Base-by-base conservation (phyloP, 2,329 filamentous ascomycete genomes). In the Dothistroma septosporum region DNA sequence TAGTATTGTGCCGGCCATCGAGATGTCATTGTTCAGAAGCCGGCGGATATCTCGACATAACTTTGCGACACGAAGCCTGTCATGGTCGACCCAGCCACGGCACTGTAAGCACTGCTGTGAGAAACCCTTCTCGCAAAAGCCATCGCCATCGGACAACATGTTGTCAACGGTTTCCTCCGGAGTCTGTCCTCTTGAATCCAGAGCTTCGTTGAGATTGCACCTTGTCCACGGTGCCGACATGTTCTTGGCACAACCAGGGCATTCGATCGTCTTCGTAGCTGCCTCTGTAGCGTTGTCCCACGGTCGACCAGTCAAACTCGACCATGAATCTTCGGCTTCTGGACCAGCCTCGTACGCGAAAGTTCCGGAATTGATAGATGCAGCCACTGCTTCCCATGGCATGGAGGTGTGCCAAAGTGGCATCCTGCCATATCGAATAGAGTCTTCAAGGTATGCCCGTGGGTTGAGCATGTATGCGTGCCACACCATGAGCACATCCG, bases 401-500 rank as follows among this genome's bases (percentile, higher is more conserved):
- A 93, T 79, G 0, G 84, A 83, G 0, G 80, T 79, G 1, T 78
- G 76, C 87, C 88, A 92, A 4, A 82, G 67, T 2, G 83, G 72
- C 31, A 82, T 76, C 59, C 79, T 77, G 0, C 83, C 84, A 31
- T 78, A 75, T 8, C 88, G 81, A 58, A 91, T 77, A 68, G 85
- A 86, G 70, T 93, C 90, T 68, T 92, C 88, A 4, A 91, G 81
- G 70, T 87, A 92, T n/a, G 78, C 79, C 46, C 87, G 80, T 0
- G 90, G 90, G 66, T 92, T 92, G 2, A 93, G 82, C 84, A 90
- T 87, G 69, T 90, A 89, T 0, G 88, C 78, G 73, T 93, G 90
- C 86, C 87, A 90, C 0, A 92, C 86, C 87, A 92, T 89, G 21
- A 92, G 74, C 0, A 92, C 84, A 74, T 92, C 89, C 80, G 73